Conservation (phyloP, 208 protist genomes). For the Trypanosoma lewisi region DNA sequence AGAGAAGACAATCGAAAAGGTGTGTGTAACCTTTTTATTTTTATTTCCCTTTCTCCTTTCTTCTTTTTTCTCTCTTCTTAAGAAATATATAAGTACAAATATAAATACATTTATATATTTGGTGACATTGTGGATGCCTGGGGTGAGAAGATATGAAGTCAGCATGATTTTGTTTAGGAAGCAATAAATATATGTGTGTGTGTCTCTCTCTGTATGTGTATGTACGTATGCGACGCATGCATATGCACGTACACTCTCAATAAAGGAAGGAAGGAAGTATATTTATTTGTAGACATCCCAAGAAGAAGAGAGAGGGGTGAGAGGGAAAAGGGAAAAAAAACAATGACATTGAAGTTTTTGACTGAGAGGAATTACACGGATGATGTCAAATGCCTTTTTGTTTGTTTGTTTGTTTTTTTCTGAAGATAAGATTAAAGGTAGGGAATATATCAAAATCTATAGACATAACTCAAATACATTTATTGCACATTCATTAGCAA, state of each 20-base stretch:
- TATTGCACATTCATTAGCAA: no score
- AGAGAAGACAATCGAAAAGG: background rate
- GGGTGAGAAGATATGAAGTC: background rate
- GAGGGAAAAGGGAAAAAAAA: constrained; percentile 12
- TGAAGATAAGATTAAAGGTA: no score
- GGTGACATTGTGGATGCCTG: background rate
- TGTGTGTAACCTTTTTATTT: constrained; percentile 8
- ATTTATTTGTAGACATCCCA: background rate
- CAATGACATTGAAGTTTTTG: no score
- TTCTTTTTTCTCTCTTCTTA: constrained; percentile 9
- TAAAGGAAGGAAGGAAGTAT: background rate
- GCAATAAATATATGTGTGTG: background rate
- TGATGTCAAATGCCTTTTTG: no score
- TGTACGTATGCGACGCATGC: background rate
- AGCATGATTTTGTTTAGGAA: background rate
- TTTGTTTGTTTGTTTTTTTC: no score
- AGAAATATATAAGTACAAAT: constrained; percentile 13
- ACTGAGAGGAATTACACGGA: no score
- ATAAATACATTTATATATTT: constrained; percentile 11
- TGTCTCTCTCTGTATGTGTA: background rate
- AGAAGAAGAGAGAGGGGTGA: background rate
- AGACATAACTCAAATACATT: no score
- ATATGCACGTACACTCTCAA: background rate
- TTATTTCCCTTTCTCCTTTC: background rate
- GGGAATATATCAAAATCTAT: no score